phyloP scores from a whole-genome alignment of 768 basidiomycete species.

The Strobilomyces dryophilus region DNA sequence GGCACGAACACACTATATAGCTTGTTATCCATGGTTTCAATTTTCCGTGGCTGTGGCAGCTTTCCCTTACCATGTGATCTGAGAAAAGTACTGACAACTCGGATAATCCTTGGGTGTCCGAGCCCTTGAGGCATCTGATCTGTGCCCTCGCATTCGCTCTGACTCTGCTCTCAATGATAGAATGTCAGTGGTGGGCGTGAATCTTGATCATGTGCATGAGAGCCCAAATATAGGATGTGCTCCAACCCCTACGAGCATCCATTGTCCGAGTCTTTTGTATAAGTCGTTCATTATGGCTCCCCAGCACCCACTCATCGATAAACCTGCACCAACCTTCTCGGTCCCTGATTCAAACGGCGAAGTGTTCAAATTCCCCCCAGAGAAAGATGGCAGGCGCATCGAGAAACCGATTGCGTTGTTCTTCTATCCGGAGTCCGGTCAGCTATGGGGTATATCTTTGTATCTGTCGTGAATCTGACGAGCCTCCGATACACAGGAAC shows the following conservation, averaged over 20 bases:
- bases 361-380: slow-evolving; percentile 56
- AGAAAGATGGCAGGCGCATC: slow-evolving; percentile 35
- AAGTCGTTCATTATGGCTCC: slow-evolving; percentile 34
- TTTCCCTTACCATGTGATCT: no score
- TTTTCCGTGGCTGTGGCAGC: no score
- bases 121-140: no score
- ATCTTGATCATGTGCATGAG: background rate
- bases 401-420: slow-evolving; percentile 62
- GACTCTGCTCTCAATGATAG: no score
- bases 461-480: background rate
- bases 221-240: slow-evolving; percentile 6
- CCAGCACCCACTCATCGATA: slow-evolving; percentile 51
- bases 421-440: slow-evolving; percentile 75
- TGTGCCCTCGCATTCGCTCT: background rate
- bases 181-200: background rate
- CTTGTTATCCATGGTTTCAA: no score
- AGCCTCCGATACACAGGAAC: slow-evolving; percentile 43
- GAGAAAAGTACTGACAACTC: no score
- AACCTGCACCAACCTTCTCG: slow-evolving; percentile 62
- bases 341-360: slow-evolving; percentile 63
- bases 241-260: slow-evolving; percentile 2
- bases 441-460: slow-evolving; percentile 8
- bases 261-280: background rate
- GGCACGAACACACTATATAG: no score
- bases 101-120: no score